Conservation (phyloP, 2,329 filamentous ascomycete species). For the Sporothrix phasma region DNA sequence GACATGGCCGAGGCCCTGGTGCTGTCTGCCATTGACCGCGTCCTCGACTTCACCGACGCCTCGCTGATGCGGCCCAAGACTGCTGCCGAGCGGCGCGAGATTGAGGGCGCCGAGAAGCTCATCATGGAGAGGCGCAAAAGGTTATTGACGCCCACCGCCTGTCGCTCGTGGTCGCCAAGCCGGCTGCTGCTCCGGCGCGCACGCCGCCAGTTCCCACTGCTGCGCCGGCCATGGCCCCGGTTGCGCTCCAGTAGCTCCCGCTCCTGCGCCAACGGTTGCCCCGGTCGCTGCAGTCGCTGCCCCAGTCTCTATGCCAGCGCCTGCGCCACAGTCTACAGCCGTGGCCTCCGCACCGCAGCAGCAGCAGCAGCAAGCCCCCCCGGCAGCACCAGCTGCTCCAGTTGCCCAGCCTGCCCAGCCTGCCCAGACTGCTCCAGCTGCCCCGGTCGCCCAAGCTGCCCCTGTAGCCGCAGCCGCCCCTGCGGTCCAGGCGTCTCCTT, state of each 20-base stretch:
- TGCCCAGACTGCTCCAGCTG: neutral
- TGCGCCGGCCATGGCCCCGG: neutral
- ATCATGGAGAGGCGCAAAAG: conserved; percentile 23
- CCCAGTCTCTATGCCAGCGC: neutral
- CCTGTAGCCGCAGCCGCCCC: neutral
- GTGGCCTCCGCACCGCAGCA: neutral
- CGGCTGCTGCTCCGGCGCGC: neutral
- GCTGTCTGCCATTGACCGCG: conserved; percentile 41
- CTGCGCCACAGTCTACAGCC: neutral
- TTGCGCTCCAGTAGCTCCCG: neutral
- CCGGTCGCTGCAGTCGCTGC: neutral
- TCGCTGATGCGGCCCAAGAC: conserved; percentile 27
- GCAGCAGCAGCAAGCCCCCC: neutral
- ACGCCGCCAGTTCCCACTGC: neutral
- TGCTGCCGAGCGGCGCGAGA: conserved; percentile 24
- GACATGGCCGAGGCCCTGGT: conserved; percentile 37
- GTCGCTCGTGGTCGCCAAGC: neutral
- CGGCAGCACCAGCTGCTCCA: neutral
- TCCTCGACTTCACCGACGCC: conserved; percentile 37
- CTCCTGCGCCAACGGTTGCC: neutral
- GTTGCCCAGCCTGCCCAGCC: neutral
- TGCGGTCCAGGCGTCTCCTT: neutral
- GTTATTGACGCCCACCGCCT: conserved; percentile 19
- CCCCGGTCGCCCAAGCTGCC: neutral
- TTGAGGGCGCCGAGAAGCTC: conserved; percentile 25